A percentile compares a stretch with the other conserved stretches of the same genome.
These are phyloP conservation scores for Trypanosoma vivax DNA, from an alignment of 208 protist species.

Conservation along the genomic window DNA sequence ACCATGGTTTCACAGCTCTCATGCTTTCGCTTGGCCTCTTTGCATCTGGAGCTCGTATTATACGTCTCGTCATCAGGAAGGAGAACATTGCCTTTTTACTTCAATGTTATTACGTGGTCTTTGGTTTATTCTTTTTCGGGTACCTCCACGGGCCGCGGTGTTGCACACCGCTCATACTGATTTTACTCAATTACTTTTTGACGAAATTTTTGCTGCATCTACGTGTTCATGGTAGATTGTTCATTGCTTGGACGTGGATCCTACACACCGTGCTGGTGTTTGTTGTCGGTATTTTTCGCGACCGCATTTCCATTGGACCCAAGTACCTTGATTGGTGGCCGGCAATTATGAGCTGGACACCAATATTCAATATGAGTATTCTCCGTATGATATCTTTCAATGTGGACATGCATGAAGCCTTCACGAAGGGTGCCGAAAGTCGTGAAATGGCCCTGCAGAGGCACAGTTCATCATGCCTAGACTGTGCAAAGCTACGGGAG, in stretches of 20 bases:
- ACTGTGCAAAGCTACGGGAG: conserved; percentile 22
- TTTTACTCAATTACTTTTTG: conserved; percentile 27
- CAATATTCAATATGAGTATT: conserved; percentile 63
- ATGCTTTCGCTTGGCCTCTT: background rate
- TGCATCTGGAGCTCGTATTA: background rate
- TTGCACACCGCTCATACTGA: conserved; percentile 21
- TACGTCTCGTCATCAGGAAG: background rate
- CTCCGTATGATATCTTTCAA: conserved; percentile 84
- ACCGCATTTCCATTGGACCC: conserved; percentile 16
- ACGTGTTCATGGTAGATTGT: conserved; percentile 32
- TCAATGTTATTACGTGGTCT: conserved; percentile 17
- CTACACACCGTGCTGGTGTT: conserved; percentile 31
- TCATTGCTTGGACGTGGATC: conserved; percentile 48
- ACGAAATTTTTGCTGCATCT: conserved; percentile 23
- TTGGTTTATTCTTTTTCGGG: conserved; percentile 13
- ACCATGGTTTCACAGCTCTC: background rate
- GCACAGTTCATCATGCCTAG: conserved; percentile 19
- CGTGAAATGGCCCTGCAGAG: conserved; percentile 22
- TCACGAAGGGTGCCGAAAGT: background rate
- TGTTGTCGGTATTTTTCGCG: conserved; percentile 18
- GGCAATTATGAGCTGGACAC: conserved; percentile 44
- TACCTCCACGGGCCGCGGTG: conserved; percentile 21
- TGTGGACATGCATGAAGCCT: conserved; percentile 49
- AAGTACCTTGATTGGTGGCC: background rate
- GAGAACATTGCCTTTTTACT: background rate